phyloP scores from a whole-genome alignment of 2,329 filamentous ascomycete genomes.

The Onygenales sp. region DNA sequence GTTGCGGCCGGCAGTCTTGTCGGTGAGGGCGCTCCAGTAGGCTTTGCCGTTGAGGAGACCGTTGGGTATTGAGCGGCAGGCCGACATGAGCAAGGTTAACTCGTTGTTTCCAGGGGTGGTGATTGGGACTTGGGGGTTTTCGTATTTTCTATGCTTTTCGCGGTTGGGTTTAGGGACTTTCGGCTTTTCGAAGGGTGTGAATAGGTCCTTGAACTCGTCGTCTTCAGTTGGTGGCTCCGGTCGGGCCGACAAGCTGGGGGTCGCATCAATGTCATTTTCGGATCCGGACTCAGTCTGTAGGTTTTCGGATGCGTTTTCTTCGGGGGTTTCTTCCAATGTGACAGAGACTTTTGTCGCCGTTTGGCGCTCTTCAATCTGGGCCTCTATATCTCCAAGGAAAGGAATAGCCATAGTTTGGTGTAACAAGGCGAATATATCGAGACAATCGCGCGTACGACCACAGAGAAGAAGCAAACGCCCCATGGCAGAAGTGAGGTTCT shows the following conservation, averaged over 20 bases:
- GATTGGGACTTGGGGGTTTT: slow-evolving; percentile 13
- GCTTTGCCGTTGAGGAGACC: slow-evolving; percentile 53
- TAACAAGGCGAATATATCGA: slow-evolving; percentile 65
- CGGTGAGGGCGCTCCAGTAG: slow-evolving; percentile 70
- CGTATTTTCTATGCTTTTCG: neutral
- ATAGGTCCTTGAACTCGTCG: slow-evolving; percentile 12
- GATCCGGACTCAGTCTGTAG: neutral
- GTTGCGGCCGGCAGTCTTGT: slow-evolving; percentile 22
- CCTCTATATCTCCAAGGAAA: slow-evolving; percentile 13
- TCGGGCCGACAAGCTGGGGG: neutral
- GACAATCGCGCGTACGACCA: slow-evolving; percentile 50
- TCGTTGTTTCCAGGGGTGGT: slow-evolving; percentile 43
- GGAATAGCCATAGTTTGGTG: slow-evolving; percentile 73
- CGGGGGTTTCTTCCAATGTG: neutral
- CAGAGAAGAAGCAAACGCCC: slow-evolving; percentile 64
- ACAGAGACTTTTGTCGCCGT: neutral
- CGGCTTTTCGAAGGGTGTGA: slow-evolving; percentile 21
- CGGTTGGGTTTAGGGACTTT: neutral
- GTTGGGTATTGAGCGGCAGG: slow-evolving; percentile 49
- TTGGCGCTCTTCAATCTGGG: slow-evolving; percentile 4
- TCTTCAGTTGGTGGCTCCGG: neutral
- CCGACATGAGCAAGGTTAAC: slow-evolving; percentile 60
- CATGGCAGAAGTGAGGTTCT: slow-evolving; percentile 72
- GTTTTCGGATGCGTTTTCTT: neutral
- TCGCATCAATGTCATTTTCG: neutral